phyloP scores from a whole-genome alignment of 2,329 filamentous ascomycete genomes.

The Aspergillus sp. region DNA sequence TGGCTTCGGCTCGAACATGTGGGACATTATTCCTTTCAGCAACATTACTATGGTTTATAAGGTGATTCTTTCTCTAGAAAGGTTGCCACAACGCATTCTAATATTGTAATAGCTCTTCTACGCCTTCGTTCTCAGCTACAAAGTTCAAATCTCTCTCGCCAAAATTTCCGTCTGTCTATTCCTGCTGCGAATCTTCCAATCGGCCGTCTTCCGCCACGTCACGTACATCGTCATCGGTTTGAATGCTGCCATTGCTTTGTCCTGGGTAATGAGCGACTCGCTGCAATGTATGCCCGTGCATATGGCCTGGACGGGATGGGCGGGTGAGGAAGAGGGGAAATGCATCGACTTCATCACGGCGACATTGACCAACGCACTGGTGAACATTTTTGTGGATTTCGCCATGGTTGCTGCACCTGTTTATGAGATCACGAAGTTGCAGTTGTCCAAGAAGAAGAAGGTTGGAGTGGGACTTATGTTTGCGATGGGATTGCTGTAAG shows the following conservation, averaged over 20 bases:
- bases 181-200: slow-evolving; percentile 23
- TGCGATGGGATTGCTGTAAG: slow-evolving; percentile 20
- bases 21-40: slow-evolving; percentile 20
- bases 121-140: slow-evolving; percentile 20
- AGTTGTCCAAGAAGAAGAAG: slow-evolving; percentile 17
- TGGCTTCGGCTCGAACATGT: slow-evolving; percentile 23
- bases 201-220: slow-evolving; percentile 14
- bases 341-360: slow-evolving; percentile 22
- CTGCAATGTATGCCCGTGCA: slow-evolving; percentile 22
- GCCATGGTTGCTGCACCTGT: slow-evolving; percentile 23
- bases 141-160: slow-evolving; percentile 22
- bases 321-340: slow-evolving; percentile 11
- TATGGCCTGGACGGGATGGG: slow-evolving; percentile 21
- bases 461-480: slow-evolving; percentile 19
- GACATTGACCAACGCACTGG: slow-evolving; percentile 16
- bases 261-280: slow-evolving; percentile 18
- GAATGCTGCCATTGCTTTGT: slow-evolving; percentile 19
- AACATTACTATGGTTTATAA: slow-evolving; percentile 21
- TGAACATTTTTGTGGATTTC: slow-evolving; percentile 21
- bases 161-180: slow-evolving; percentile 27
- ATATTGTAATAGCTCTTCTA: slow-evolving; percentile 13
- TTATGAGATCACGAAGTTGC: slow-evolving; percentile 22
- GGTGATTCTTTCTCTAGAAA: slow-evolving; percentile 4
- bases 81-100: neutral
- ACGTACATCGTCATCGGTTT: slow-evolving; percentile 20